Base-by-base conservation (phyloP, 805 yeast genomes). In the Zygoascus flipseniorum region DNA sequence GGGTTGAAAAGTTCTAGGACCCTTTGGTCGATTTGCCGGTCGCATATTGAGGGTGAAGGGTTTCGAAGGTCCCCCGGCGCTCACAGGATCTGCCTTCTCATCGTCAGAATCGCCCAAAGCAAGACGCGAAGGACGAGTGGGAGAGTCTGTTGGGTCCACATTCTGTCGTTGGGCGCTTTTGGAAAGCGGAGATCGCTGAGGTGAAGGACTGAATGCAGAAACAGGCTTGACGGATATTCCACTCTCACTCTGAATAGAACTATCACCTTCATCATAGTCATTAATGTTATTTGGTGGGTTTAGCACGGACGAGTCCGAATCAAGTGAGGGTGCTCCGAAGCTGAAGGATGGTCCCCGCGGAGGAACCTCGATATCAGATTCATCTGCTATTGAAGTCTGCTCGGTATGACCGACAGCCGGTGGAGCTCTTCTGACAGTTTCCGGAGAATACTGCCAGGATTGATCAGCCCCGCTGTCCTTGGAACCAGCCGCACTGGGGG, bases 1-100 rank as follows among this genome's bases (percentile, higher is more conserved):
- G 2, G 43, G 51, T 23, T 35, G 45, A 41, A 51, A 44, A 13
- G 50, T 50, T 14, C 58, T 49, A 6, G 56, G 58, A 8, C 56
- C 58, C 28, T 53, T 52, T 18, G 58, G 58, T 23, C 50, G 43
- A 9, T 44, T 46, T 2, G 50, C 13, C 4, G 53, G 53, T 23
- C 53, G 35, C 14, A 50, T 31, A 13, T 20, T 16, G 20, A 50
- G 35, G 16, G 51, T 46, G 18, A 53, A 16, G 10, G 56, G 51
- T 32, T 52, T 47, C n/a, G 39, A 35, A 35, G 16, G 39, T 35
- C 39, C 39, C 16, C 13, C 16, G 5, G 39, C 4, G 16, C 16
- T 11, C 16, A 13, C 39, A 35, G 39, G 39, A 2, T 35, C 39
- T n/a, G 3, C 45, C 20, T 16, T 20, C 13, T 16, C 45, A 42